A percentile compares a stretch with the other conserved stretches of the same genome.
phyloP scores from a whole-genome alignment of 805 yeast genomes.

The Teunomyces funiuensis region DNA sequence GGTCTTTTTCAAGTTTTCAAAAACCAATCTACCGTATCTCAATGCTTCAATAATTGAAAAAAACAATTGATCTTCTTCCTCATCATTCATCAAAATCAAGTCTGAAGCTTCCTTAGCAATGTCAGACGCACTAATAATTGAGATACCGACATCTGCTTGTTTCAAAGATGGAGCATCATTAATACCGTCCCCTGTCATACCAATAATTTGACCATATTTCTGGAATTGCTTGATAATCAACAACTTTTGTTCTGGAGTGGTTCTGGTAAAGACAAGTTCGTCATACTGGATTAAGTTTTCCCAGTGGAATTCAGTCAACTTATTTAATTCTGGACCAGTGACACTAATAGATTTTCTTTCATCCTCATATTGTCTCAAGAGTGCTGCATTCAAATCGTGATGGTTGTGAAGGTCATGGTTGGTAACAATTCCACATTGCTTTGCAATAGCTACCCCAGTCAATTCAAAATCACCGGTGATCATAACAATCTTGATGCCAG shows the following conservation, averaged over 20 bases:
- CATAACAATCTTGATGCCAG: slow-evolving; percentile 44
- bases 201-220: slow-evolving; percentile 25
- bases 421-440: slow-evolving; percentile 39
- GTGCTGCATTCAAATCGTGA: slow-evolving; percentile 14
- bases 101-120: slow-evolving; percentile 41
- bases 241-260: slow-evolving; percentile 53
- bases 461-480: slow-evolving; percentile 55
- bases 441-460: slow-evolving; percentile 52
- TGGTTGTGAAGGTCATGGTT: slow-evolving; percentile 19
- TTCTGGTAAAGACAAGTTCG: slow-evolving; percentile 42
- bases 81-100: slow-evolving; percentile 22
- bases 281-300: slow-evolving; percentile 29
- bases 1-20: slow-evolving; percentile 49
- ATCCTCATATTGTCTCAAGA: slow-evolving; percentile 10
- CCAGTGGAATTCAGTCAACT: slow-evolving; percentile 43
- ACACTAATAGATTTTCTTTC: slow-evolving; percentile 28
- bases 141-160: slow-evolving; percentile 35
- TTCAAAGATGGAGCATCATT: slow-evolving; percentile 37
- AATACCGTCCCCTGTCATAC: slow-evolving; percentile 40
- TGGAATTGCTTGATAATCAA: slow-evolving; percentile 49
- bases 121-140: slow-evolving; percentile 29
- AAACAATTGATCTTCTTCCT: slow-evolving; percentile 20
- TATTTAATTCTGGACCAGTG: slow-evolving; percentile 31
- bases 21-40: slow-evolving; percentile 45
- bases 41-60: slow-evolving; percentile 34